These are phyloP conservation scores for Penicillium mononematosum DNA, from an alignment of 495 filamentous ascomycete genomes.

Conservation along the genomic window DNA sequence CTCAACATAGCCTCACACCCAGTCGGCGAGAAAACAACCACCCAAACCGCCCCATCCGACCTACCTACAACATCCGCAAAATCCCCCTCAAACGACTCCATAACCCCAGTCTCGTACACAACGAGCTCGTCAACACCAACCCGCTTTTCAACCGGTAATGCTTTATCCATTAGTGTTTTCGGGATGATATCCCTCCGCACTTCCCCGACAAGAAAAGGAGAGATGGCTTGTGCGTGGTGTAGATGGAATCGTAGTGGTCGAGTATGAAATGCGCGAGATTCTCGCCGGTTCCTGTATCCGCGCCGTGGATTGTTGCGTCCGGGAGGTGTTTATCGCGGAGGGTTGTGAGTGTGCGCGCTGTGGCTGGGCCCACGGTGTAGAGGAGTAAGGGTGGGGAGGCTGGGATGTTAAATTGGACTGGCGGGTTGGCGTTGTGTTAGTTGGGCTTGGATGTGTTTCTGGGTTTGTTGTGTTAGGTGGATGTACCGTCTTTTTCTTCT, in stretches of 20 bases:
- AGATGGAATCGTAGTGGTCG: slow-evolving; percentile 57
- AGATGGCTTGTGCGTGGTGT: slow-evolving; percentile 48
- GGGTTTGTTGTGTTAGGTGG: neutral
- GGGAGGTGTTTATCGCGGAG: slow-evolving; percentile 47
- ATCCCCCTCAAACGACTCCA: slow-evolving; percentile 65
- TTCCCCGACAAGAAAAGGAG: slow-evolving; percentile 82
- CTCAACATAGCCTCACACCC: slow-evolving; percentile 80
- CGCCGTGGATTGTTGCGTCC: slow-evolving; percentile 62
- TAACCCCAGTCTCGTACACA: slow-evolving; percentile 82
- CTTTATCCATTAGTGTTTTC: slow-evolving; percentile 59
- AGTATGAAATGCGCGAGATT: slow-evolving; percentile 74
- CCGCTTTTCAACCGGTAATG: slow-evolving; percentile 36
- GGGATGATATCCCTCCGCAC: slow-evolving; percentile 87
- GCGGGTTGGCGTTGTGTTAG: neutral
- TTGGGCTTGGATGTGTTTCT: slow-evolving; percentile 4
- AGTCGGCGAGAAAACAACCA: slow-evolving; percentile 90
- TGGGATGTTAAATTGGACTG: slow-evolving; percentile 31
- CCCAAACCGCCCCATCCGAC: slow-evolving; percentile 58
- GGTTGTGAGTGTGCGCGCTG: slow-evolving; percentile 65
- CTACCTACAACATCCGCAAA: slow-evolving; percentile 47
- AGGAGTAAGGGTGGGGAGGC: slow-evolving; percentile 50
- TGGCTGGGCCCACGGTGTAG: slow-evolving; percentile 93
- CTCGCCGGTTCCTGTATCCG: slow-evolving; percentile 79
- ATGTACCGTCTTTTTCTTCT: slow-evolving; percentile 34
- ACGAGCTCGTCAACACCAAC: slow-evolving; percentile 73